phyloP scores from a whole-genome alignment of 495 filamentous ascomycete genomes.

The Aspergillus wentii region DNA sequence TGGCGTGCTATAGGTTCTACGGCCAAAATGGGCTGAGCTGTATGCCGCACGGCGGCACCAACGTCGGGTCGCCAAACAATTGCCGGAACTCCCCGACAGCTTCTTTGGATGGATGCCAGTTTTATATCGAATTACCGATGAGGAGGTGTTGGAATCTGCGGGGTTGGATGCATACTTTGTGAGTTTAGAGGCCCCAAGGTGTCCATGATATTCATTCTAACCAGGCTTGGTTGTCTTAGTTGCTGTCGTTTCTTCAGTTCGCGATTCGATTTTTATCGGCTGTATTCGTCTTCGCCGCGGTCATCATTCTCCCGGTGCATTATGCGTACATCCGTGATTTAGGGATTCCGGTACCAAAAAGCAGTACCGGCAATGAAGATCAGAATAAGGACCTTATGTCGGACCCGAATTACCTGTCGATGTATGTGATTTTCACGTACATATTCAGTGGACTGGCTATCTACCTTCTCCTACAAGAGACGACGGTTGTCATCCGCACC shows the following conservation, averaged over 20 bases:
- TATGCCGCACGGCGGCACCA: slow-evolving; percentile 85
- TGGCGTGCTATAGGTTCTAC: slow-evolving; percentile 50
- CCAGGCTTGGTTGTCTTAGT: slow-evolving; percentile 42
- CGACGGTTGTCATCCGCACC: slow-evolving; percentile 73
- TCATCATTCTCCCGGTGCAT: slow-evolving; percentile 83
- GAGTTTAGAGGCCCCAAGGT: slow-evolving; percentile 27
- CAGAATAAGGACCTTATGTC: slow-evolving; percentile 24
- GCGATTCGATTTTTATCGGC: slow-evolving; percentile 75
- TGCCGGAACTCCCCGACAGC: slow-evolving; percentile 79
- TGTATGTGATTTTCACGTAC: slow-evolving; percentile 87
- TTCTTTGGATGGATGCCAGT: slow-evolving; percentile 93
- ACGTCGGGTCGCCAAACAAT: slow-evolving; percentile 57
- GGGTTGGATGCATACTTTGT: slow-evolving; percentile 95
- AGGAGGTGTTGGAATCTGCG: slow-evolving; percentile 83
- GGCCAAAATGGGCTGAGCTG: slow-evolving; percentile 86
- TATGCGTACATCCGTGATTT: slow-evolving; percentile 54
- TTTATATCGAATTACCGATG: slow-evolving; percentile 82
- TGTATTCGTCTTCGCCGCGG: slow-evolving; percentile 73
- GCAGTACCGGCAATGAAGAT: slow-evolving; percentile 25
- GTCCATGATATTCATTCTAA: background rate
- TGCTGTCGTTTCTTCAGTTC: slow-evolving; percentile 92
- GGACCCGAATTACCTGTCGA: slow-evolving; percentile 71
- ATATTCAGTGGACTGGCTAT: slow-evolving; percentile 77
- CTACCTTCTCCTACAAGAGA: slow-evolving; percentile 79
- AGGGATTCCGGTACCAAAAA: slow-evolving; percentile 29